A percentile compares a stretch with the other conserved stretches of the same genome.
Evolutionary conservation across 768 basidiomycete species (phyloP).

Genomic region (Arthromyces matolae): DNA sequence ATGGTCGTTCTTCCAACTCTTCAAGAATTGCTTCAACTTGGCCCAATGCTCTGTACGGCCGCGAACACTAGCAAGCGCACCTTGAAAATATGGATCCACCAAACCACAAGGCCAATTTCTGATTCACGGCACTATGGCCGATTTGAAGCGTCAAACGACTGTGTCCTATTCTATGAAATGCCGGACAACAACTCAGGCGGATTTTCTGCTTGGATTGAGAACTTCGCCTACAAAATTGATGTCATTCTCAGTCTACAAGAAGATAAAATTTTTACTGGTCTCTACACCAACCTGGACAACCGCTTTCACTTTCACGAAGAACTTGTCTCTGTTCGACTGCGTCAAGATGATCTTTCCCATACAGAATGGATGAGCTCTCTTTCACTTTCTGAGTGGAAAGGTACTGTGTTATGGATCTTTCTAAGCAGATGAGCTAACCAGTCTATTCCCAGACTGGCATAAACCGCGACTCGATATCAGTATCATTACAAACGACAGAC

Average conservation of each 20-base stretch:
- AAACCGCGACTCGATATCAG: slow-evolving; percentile 62
- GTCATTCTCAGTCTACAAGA: slow-evolving; percentile 32
- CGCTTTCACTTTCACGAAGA: slow-evolving; percentile 18
- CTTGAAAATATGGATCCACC: slow-evolving; percentile 26
- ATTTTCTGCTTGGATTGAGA: slow-evolving; percentile 29
- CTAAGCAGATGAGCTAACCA: slow-evolving; percentile 13
- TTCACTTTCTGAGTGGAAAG: slow-evolving; percentile 51
- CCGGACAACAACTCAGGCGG: background rate
- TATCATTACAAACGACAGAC: slow-evolving; percentile 76
- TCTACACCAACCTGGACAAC: background rate
- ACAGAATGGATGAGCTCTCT: slow-evolving; percentile 63
- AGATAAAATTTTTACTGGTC: slow-evolving; percentile 20
- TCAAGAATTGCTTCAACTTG: slow-evolving; percentile 30
- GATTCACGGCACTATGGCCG: too few species aligned
- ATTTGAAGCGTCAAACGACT: slow-evolving; percentile 10
- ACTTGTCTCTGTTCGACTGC: slow-evolving; percentile 40
- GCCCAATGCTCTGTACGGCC: slow-evolving; percentile 34
- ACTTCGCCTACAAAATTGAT: slow-evolving; percentile 25
- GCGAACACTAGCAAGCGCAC: slow-evolving; percentile 26
- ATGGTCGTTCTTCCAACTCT: slow-evolving; percentile 31
- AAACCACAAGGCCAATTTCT: background rate
- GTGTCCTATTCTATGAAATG: slow-evolving; percentile 17
- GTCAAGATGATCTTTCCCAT: slow-evolving; percentile 44
- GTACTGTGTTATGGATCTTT: slow-evolving; percentile 31
- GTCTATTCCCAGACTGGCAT: slow-evolving; percentile 67